Conservation (phyloP, 495 filamentous ascomycete species). For the Echria macrotheca region DNA sequence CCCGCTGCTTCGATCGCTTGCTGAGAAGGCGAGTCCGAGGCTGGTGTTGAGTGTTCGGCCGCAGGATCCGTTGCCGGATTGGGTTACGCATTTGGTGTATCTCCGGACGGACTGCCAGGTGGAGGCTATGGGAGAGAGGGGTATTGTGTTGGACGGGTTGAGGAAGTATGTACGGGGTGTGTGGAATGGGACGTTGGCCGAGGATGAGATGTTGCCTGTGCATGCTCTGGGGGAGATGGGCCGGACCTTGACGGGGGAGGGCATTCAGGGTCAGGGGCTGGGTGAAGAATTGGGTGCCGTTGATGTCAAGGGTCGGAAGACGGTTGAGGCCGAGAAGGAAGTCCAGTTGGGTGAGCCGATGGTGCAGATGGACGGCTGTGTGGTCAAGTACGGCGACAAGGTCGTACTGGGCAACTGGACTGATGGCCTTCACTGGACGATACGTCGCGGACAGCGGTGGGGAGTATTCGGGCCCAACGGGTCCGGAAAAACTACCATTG, state of each 20-base stretch:
- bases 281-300: constrained; percentile 13
- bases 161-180: constrained; percentile 36
- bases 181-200: constrained; percentile 26
- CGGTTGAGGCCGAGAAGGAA: not conserved
- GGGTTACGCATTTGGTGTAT: constrained; percentile 78
- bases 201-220: constrained; percentile 37
- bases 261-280: constrained; percentile 35
- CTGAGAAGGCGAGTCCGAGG: constrained; percentile 57
- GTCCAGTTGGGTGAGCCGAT: constrained; percentile 50
- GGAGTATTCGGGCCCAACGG: constrained; percentile 89
- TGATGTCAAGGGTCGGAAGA: not conserved
- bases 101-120: constrained; percentile 58
- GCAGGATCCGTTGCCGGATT: constrained; percentile 79
- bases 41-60: constrained; percentile 73
- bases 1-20: constrained; percentile 59
- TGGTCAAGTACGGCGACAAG: constrained; percentile 73
- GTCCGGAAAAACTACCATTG: constrained; percentile 85
- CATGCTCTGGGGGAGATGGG: constrained; percentile 49
- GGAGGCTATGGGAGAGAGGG: constrained; percentile 50
- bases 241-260: constrained; percentile 38
- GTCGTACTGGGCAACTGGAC: constrained; percentile 72
- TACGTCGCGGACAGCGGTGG: constrained; percentile 81
- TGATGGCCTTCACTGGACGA: constrained; percentile 74
- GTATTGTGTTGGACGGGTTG: constrained; percentile 45
- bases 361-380: constrained; percentile 80